Conservation (phyloP, 1,284 basidiomycete species). For the Papiliotrema terrestris region DNA sequence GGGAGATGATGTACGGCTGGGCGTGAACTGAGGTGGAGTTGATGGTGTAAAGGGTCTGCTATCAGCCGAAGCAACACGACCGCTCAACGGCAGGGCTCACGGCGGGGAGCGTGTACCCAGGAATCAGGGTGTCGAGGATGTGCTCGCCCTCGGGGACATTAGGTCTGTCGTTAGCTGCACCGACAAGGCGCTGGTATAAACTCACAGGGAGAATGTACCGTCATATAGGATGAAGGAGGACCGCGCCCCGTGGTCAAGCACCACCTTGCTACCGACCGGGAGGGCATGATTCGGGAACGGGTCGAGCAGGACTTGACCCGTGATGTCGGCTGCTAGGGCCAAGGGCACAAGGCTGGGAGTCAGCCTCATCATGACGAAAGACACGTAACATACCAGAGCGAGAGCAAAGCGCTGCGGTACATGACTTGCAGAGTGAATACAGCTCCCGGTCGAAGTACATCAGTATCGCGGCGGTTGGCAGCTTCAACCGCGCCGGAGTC, state of each 20-base stretch:
- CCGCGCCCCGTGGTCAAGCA: conserved; percentile 26
- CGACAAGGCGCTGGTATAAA: not conserved
- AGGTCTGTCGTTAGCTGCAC: conserved; percentile 8
- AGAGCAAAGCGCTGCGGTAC: no score
- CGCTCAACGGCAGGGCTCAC: conserved; percentile 1
- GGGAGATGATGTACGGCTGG: conserved; percentile 63
- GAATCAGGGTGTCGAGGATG: conserved; percentile 31
- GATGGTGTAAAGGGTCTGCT: conserved; percentile 3
- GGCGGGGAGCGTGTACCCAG: conserved; percentile 26
- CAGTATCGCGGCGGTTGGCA: no score
- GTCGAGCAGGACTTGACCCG: not conserved
- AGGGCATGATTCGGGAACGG: not conserved
- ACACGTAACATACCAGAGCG: no score
- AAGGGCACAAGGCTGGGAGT: not conserved
- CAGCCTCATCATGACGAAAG: not conserved
- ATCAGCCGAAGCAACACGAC: conserved; percentile 22
- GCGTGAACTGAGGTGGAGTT: conserved; percentile 44
- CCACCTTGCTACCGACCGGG: conserved; percentile 19
- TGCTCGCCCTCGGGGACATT: conserved; percentile 33
- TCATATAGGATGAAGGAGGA: conserved; percentile 29
- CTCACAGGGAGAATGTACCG: conserved; percentile 38
- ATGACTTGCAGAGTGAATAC: no score
- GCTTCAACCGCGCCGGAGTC: no score
- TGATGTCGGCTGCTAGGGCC: not conserved
- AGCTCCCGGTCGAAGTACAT: no score